Conservation (phyloP, 305 asterid species). For the Fraxinus velutina region DNA sequence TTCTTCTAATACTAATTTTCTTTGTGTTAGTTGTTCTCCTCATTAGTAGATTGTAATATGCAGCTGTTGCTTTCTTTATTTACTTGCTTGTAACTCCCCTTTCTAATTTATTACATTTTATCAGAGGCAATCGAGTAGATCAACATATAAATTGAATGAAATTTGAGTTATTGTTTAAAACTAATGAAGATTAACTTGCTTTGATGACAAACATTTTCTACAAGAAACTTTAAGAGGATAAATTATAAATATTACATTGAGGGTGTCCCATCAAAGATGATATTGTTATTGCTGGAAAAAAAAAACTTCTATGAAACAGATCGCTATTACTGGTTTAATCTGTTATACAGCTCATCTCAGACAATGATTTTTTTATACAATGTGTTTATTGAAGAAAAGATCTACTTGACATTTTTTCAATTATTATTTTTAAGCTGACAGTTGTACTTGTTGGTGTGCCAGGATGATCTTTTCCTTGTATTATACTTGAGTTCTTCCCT, state of each 20-base stretch:
- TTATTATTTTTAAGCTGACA: not conserved
- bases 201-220: not conserved
- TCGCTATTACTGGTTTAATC: not conserved
- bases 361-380: not conserved
- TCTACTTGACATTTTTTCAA: not conserved
- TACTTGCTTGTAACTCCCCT: not conserved
- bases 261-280: not conserved
- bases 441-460: not conserved
- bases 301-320: not conserved
- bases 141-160: not conserved
- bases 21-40: conserved; percentile 15
- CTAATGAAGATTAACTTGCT: not conserved
- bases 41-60: not conserved
- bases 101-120: not conserved
- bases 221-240: not conserved
- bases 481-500: not conserved
- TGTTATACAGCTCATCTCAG: not conserved
- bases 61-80: not conserved
- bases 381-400: not conserved
- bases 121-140: not conserved
- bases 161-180: not conserved
- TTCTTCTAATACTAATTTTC: conserved; percentile 15
- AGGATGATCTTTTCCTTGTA: not conserved
- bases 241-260: not conserved
- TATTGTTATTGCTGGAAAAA: not conserved